phyloP scores from a whole-genome alignment of 768 basidiomycete genomes.

The Leucogyrophana mollusca region DNA sequence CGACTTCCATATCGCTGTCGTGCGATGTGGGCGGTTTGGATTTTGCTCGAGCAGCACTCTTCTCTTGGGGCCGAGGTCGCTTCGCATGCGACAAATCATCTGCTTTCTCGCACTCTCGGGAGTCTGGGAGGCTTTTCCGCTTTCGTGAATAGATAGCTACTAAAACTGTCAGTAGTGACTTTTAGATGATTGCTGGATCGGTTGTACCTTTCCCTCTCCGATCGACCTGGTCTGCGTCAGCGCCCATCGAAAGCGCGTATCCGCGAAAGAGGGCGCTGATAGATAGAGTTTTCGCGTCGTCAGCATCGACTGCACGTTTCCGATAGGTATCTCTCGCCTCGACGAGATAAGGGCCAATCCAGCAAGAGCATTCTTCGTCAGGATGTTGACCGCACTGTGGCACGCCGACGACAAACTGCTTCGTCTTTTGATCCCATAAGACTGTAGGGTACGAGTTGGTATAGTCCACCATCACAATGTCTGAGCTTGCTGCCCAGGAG shows the following conservation, averaged over 20 bases:
- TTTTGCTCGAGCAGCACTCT: too few relatives aligned
- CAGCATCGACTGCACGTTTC: conserved; percentile 5
- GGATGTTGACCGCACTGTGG: conserved; percentile 4
- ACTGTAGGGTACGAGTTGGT: conserved; percentile 11
- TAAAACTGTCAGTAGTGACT: too few relatives aligned
- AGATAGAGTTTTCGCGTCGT: conserved; percentile 3
- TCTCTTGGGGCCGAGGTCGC: too few relatives aligned
- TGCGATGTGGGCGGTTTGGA: too few relatives aligned
- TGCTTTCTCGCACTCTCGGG: too few relatives aligned
- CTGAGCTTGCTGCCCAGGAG: conserved; percentile 11
- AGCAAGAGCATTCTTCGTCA: conserved; percentile 12
- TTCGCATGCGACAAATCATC: too few relatives aligned
- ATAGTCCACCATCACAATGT: conserved; percentile 16
- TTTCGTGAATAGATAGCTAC: too few relatives aligned
- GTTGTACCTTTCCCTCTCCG: too few relatives aligned
- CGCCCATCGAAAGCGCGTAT: conserved; percentile 11
- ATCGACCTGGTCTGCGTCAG: conserved; percentile 4
- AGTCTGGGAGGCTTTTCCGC: too few relatives aligned
- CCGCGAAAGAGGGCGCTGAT: conserved; percentile 9
- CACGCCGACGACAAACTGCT: conserved; percentile 12
- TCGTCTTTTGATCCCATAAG: conserved; percentile 11
- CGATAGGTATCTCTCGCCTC: conserved; percentile 9
- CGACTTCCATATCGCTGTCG: too few relatives aligned
- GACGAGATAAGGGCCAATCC: conserved; percentile 7
- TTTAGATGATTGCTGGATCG: too few relatives aligned